Percentiles rank a stretch among this genome's conserved stretches.
Evolutionary conservation across 1,284 basidiomycete species (phyloP).

Genomic region (Apiotrichum gamsii): DNA sequence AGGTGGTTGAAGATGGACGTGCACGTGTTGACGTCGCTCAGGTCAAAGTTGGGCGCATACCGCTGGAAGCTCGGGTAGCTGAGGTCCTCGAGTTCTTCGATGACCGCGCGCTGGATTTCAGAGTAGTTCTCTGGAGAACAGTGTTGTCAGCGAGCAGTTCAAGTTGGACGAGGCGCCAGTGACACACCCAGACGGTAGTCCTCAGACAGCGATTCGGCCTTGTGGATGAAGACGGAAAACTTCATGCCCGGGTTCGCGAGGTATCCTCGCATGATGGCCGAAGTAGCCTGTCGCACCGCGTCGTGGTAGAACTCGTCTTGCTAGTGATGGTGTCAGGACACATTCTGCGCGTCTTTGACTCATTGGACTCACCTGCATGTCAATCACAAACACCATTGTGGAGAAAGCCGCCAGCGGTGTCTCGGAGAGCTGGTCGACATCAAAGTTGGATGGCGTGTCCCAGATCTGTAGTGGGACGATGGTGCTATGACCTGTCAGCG

Average conservation of each 20-base stretch:
- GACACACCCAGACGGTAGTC: slow-evolving; percentile 77
- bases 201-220: slow-evolving; percentile 84
- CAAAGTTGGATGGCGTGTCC: slow-evolving; percentile 85
- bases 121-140: slow-evolving; percentile 70
- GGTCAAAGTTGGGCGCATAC: slow-evolving; percentile 24
- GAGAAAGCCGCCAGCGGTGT: slow-evolving; percentile 67
- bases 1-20: slow-evolving; percentile 38
- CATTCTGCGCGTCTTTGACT: too few relatives aligned
- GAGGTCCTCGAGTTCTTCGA: slow-evolving; percentile 70
- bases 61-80: slow-evolving; percentile 43
- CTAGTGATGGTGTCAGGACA: too few relatives aligned
- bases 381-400: slow-evolving; percentile 89
- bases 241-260: slow-evolving; percentile 70
- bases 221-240: slow-evolving; percentile 93
- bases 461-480: slow-evolving; percentile 89
- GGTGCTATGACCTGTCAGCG: slow-evolving; percentile 62
- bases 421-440: slow-evolving; percentile 62
- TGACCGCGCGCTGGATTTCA: slow-evolving; percentile 77
- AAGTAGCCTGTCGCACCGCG: slow-evolving; percentile 69
- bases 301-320: slow-evolving; percentile 53
- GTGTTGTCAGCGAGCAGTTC: too few relatives aligned
- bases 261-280: slow-evolving; percentile 67
- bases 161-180: too few relatives aligned
- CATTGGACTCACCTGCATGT: slow-evolving; percentile 66
- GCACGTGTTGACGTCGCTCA: slow-evolving; percentile 32